Evolutionary conservation across 441 rosid genomes (phyloP).

Genomic region (Bocquillonia castaneifolia): DNA sequence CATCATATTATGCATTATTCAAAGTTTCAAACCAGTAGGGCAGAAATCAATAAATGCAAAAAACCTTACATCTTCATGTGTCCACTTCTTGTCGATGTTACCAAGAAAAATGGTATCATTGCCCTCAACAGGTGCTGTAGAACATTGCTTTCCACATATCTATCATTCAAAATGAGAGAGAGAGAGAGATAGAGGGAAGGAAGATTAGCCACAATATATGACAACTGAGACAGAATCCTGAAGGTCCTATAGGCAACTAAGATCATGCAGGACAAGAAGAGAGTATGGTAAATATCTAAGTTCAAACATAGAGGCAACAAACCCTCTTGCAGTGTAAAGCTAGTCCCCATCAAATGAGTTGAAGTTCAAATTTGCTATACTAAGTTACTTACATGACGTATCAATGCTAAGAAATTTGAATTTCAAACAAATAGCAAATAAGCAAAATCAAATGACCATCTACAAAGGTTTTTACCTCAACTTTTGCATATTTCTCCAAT

Average conservation of each 20-base stretch:
- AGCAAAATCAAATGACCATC: background rate
- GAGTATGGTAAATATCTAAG: background rate
- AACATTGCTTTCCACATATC: conserved; percentile 36
- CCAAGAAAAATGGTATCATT: conserved; percentile 37
- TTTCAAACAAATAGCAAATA: conserved; percentile 4
- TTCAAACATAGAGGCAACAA: background rate
- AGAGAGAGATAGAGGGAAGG: too few species aligned
- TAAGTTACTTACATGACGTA: too few species aligned
- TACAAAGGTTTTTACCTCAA: conserved; percentile 24
- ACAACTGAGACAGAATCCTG: background rate
- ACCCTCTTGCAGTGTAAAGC: background rate
- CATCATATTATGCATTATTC: conserved; percentile 5
- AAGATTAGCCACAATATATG: background rate
- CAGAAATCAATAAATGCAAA: conserved; percentile 5
- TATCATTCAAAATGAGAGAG: conserved; percentile 1
- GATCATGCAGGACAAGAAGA: background rate
- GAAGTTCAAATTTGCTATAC: background rate
- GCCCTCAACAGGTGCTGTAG: conserved; percentile 32
- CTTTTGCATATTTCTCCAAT: conserved; percentile 26
- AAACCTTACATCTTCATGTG: conserved; percentile 30
- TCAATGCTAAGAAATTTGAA: background rate
- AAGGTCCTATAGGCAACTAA: background rate
- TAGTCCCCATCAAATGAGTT: background rate
- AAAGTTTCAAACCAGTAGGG: background rate
- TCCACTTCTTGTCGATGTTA: conserved; percentile 36